Evolutionary conservation across 2,329 filamentous ascomycete genomes (phyloP).

Genomic region (Curvularia hawaiiensis): DNA sequence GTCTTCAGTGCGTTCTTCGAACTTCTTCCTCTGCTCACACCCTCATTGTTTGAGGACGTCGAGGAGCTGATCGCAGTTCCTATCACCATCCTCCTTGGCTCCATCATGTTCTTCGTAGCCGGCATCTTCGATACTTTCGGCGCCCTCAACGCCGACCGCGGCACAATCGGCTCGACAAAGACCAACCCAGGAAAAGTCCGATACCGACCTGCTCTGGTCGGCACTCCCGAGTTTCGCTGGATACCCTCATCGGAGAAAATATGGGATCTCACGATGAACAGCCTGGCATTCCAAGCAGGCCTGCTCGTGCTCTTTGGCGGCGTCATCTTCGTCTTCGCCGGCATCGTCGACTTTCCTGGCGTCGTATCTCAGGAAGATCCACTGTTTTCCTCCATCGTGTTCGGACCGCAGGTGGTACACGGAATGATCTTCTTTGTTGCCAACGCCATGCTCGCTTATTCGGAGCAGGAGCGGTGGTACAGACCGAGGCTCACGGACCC

Average conservation of each 20-base stretch:
- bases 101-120: constrained; percentile 35
- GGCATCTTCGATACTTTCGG: constrained; percentile 36
- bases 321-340: constrained; percentile 39
- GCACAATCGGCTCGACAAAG: constrained; percentile 21
- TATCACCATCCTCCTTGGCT: constrained; percentile 32
- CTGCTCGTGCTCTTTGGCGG: constrained; percentile 38
- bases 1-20: constrained; percentile 38
- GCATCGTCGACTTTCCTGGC: constrained; percentile 36
- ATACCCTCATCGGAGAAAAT: constrained; percentile 25
- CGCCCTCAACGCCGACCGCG: constrained; percentile 31
- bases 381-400: constrained; percentile 25
- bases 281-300: constrained; percentile 36
- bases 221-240: constrained; percentile 34
- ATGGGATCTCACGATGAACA: constrained; percentile 23
- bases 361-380: constrained; percentile 24
- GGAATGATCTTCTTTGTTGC: constrained; percentile 34
- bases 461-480: constrained; percentile 36
- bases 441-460: constrained; percentile 33
- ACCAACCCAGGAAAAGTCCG: constrained; percentile 11
- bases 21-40: constrained; percentile 22
- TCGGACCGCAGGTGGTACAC: constrained; percentile 34
- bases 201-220: constrained; percentile 33
- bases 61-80: constrained; percentile 29
- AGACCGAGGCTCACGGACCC: constrained; percentile 28
- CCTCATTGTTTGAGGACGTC: constrained; percentile 18